Conservation (phyloP, 768 basidiomycete genomes). For the Peribolospora kevripleyi region DNA sequence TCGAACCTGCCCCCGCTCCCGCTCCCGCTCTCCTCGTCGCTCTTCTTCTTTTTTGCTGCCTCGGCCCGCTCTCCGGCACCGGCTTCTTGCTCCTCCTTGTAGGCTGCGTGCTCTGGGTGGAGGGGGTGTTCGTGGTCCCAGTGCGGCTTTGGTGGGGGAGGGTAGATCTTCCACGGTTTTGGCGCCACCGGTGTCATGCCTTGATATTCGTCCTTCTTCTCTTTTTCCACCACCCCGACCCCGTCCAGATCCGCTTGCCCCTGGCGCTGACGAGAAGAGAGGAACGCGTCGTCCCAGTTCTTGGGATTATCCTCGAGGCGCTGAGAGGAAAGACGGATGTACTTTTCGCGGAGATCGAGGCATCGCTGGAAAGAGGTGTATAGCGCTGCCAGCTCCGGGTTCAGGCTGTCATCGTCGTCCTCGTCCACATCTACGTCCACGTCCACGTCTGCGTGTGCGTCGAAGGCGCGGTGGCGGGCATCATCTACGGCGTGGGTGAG, state of each 20-base stretch:
- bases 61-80: constrained; percentile 17
- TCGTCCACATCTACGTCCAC: background rate
- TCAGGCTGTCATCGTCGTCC: constrained; percentile 10
- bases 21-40: too few species aligned
- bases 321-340: constrained; percentile 65
- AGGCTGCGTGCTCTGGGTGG: constrained; percentile 2
- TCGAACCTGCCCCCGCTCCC: constrained; percentile 31
- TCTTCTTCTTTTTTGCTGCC: background rate
- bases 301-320: constrained; percentile 82
- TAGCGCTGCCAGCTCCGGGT: constrained; percentile 22
- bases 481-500: background rate
- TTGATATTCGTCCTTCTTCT: constrained; percentile 1
- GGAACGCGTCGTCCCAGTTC: constrained; percentile 61
- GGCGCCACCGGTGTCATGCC: constrained; percentile 18
- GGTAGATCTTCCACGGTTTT: constrained; percentile 67
- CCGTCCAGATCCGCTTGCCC: constrained; percentile 21
- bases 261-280: background rate
- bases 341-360: constrained; percentile 82
- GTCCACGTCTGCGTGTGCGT: background rate
- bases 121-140: constrained; percentile 40
- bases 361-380: constrained; percentile 53
- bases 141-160: constrained; percentile 74
- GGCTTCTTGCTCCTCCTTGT: constrained; percentile 20
- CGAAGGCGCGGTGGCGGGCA: background rate
- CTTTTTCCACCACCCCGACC: constrained; percentile 12